A percentile compares a stretch with the other conserved stretches of the same genome.
Evolutionary conservation across 2,329 filamentous ascomycete species (phyloP).

Genomic region (Diaporthe citri): DNA sequence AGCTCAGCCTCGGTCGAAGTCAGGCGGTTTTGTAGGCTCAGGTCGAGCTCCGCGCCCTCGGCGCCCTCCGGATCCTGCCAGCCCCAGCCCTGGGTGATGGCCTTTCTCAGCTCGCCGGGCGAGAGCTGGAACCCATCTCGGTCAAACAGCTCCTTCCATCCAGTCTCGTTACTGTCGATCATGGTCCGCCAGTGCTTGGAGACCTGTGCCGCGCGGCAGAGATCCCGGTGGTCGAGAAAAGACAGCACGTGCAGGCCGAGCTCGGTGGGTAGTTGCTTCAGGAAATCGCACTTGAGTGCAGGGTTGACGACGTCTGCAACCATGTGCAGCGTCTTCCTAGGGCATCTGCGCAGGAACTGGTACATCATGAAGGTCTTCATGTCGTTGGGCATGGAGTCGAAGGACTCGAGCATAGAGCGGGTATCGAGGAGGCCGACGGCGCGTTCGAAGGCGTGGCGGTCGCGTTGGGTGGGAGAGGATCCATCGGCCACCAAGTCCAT

Average conservation of each 20-base stretch:
- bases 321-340: constrained; percentile 88
- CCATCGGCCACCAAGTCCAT: constrained; percentile 45
- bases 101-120: constrained; percentile 84
- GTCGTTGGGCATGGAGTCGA: constrained; percentile 90
- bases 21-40: constrained; percentile 71
- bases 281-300: constrained; percentile 92
- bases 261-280: constrained; percentile 86
- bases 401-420: constrained; percentile 87
- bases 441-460: constrained; percentile 48
- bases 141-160: constrained; percentile 95
- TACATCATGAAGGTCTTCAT: constrained; percentile 98
- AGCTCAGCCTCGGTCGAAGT: constrained; percentile 67
- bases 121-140: constrained; percentile 84
- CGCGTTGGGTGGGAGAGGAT: constrained; percentile 47
- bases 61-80: constrained; percentile 90
- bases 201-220: constrained; percentile 91
- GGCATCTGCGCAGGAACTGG: constrained; percentile 89
- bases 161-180: constrained; percentile 91
- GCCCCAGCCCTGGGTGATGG: constrained; percentile 93
- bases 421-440: constrained; percentile 76
- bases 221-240: constrained; percentile 86
- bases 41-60: constrained; percentile 83
- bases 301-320: constrained; percentile 94
- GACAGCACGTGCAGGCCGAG: constrained; percentile 88
- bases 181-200: constrained; percentile 94